A percentile compares a stretch with the other conserved stretches of the same genome.
phyloP scores from a whole-genome alignment of 139 green algal species.

The Coelastrella sp. region DNA sequence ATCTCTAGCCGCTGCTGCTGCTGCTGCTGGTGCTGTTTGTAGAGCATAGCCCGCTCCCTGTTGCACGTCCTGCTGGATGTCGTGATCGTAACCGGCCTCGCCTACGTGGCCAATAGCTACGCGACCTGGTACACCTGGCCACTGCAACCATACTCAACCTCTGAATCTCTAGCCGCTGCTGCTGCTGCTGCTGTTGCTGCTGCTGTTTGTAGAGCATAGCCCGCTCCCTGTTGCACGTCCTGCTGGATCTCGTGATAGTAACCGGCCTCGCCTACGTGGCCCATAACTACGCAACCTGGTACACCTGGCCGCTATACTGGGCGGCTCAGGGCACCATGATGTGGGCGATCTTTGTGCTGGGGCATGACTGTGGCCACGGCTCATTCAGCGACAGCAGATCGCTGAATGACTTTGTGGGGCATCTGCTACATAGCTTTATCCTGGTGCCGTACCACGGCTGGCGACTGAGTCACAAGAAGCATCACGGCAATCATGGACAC shows the following conservation, averaged over 20 bases:
- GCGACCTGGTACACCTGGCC: conserved; percentile 86
- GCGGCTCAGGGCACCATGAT: conserved; percentile 97
- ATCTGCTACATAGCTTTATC: conserved; percentile 93
- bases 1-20: not conserved
- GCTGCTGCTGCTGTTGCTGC: conserved; percentile 5
- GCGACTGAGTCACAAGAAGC: conserved; percentile 93
- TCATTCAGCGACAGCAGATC: conserved; percentile 43
- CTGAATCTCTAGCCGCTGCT: not conserved
- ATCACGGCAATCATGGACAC: conserved; percentile 96
- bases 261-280: conserved; percentile 80
- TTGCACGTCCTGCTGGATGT: conserved; percentile 80
- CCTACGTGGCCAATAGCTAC: conserved; percentile 68
- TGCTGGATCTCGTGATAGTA: conserved; percentile 88
- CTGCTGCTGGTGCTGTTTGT: not conserved
- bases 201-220: not conserved
- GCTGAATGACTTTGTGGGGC: conserved; percentile 63
- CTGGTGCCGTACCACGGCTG: conserved; percentile 98
- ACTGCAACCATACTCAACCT: conserved; percentile 29
- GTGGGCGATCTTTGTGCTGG: conserved; percentile 97
- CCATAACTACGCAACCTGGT: conserved; percentile 71
- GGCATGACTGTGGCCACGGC: conserved; percentile 89
- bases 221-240: conserved; percentile 57
- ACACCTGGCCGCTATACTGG: conserved; percentile 94
- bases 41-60: conserved; percentile 31
- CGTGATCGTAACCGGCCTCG: conserved; percentile 85